phyloP scores from a whole-genome alignment of 73 alveolate species.

The Tetrahymena malaccensis region DNA sequence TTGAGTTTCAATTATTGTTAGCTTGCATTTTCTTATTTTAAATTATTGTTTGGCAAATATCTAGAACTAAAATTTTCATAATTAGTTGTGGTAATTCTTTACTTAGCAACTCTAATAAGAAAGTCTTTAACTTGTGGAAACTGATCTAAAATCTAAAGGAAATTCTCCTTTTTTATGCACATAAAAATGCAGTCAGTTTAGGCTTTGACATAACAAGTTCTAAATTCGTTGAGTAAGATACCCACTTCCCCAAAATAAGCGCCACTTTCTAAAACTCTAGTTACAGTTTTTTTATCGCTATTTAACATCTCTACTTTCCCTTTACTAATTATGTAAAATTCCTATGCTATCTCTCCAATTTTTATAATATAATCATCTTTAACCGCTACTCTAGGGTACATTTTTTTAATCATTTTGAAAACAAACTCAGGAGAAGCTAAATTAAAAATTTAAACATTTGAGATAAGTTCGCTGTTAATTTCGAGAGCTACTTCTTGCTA shows the following conservation, averaged over 20 bases:
- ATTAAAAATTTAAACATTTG: conserved; percentile 43
- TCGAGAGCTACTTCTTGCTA: conserved; percentile 36
- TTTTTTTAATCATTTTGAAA: conserved; percentile 3
- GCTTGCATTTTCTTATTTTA: no score
- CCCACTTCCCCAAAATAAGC: conserved; percentile 61
- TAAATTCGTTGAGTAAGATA: conserved; percentile 17
- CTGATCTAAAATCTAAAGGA: neutral
- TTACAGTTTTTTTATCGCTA: conserved; percentile 42
- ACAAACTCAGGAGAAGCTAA: conserved; percentile 43
- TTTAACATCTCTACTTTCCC: conserved; percentile 38
- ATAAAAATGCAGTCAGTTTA: conserved; percentile 38
- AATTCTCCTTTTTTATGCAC: conserved; percentile 10
- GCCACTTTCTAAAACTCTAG: conserved; percentile 41
- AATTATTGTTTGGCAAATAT: no score
- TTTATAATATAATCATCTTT: conserved; percentile 10
- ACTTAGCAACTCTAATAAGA: conserved; percentile 30
- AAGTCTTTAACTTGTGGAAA: conserved; percentile 36
- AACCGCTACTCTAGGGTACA: conserved; percentile 37
- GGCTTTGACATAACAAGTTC: conserved; percentile 45
- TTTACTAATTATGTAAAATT: conserved; percentile 30
- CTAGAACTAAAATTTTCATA: neutral
- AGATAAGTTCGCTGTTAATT: conserved; percentile 31
- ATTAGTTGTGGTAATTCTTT: conserved; percentile 30
- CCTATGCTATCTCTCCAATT: conserved; percentile 39
- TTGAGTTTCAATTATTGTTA: no score